Evolutionary conservation across 140 eudicot species (phyloP), one percentile per base, ranked within the genome.

Genomic region (Stevia rebaudiana): DNA sequence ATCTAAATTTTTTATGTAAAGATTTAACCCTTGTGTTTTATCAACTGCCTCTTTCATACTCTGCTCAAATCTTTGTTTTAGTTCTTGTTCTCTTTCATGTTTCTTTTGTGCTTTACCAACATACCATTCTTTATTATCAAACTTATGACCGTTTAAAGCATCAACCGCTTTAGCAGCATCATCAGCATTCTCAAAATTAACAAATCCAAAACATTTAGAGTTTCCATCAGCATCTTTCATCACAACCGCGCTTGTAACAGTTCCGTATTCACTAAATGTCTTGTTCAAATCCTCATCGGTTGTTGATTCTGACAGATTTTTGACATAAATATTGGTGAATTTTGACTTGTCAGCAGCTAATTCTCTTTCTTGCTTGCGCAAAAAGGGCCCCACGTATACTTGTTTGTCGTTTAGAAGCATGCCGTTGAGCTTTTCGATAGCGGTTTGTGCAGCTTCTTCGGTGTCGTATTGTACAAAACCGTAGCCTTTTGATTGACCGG

Each of bases 71-170:
- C 61, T 55, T 39, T 54, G 60, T 48, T 81, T 84, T 5, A 84
- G 33, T 12, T 81, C 91, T 55, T 55, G 76, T 65, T 84, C 91
- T 62, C 91, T 84, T 62, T 84, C 87, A 49, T 79, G 30, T 63
- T 78, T 84, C 37, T 81, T 84, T 59, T 81, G 91, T 21, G 91
- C 91, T 65, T 79, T 81, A 28, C 91, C 91, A 11, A 84, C 91
- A 61, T 81, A 84, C 91, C 91, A 84, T 71, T 81, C 91, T 65
- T 84, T 84, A 22, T 81, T 81, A 78, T 84, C 87, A 75, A 84
- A 24, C 49, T 71, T 81, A 49, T 75, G 72, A 37, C 91, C 91
- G 37, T 84, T 84, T 24, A 84, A 74, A 50, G 78, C 73, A 7
- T 81, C 82, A 8, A 78, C 91, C 6, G 91, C 83, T 59, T 42